Conservation (phyloP, 2,329 filamentous ascomycete genomes). For the Fusarium pseudocircinatum region DNA sequence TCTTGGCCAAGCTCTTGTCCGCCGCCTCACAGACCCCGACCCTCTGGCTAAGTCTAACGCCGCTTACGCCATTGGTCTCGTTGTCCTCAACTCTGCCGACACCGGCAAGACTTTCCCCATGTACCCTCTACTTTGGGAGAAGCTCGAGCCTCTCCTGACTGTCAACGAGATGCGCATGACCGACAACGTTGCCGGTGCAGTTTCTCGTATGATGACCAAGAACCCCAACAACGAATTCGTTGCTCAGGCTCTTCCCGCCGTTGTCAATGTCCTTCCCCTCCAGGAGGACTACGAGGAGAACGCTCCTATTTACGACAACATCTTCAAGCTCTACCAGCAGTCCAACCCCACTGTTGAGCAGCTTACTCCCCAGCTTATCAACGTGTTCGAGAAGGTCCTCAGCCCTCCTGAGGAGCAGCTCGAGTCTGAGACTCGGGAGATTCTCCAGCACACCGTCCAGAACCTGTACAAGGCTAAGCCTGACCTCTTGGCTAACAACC, state of each 20-base stretch:
- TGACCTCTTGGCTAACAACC: slow-evolving; percentile 46
- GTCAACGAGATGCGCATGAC: slow-evolving; percentile 82
- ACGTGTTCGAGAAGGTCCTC: slow-evolving; percentile 78
- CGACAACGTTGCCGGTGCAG: slow-evolving; percentile 92
- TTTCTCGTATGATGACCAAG: slow-evolving; percentile 90
- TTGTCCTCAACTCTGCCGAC: slow-evolving; percentile 83
- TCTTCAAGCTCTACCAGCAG: slow-evolving; percentile 82
- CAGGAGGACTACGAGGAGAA: slow-evolving; percentile 98
- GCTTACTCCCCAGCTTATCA: slow-evolving; percentile 74
- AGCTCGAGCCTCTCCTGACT: slow-evolving; percentile 86
- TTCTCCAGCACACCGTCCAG: slow-evolving; percentile 72
- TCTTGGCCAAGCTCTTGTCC: slow-evolving; percentile 82
- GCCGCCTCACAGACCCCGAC: slow-evolving; percentile 90
- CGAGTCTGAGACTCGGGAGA: slow-evolving; percentile 73
- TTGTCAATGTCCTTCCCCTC: slow-evolving; percentile 83
- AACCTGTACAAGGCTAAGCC: slow-evolving; percentile 53
- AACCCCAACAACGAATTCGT: slow-evolving; percentile 86
- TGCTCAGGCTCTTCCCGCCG: slow-evolving; percentile 79
- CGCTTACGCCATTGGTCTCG: slow-evolving; percentile 87
- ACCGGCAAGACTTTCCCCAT: slow-evolving; percentile 74
- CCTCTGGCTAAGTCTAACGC: slow-evolving; percentile 94
- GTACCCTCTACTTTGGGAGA: slow-evolving; percentile 81
- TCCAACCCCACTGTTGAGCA: slow-evolving; percentile 75
- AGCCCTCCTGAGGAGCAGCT: slow-evolving; percentile 78
- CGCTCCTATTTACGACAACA: slow-evolving; percentile 89